phyloP scores from a whole-genome alignment of 108 stramenopile genomes.

The Nitzschia sp. region DNA sequence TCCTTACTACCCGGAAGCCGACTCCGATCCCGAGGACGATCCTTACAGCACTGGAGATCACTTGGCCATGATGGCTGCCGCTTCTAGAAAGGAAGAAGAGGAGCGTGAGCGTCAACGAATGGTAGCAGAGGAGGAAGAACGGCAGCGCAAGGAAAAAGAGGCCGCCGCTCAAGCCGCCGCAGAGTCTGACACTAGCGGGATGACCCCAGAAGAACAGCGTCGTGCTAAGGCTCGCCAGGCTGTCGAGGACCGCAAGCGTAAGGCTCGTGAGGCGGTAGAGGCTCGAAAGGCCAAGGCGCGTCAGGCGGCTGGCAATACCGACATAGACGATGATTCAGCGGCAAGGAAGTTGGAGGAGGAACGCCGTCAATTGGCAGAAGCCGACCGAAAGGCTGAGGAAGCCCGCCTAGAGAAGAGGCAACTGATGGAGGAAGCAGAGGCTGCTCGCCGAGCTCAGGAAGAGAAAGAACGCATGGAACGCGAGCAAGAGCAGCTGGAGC shows the following conservation, averaged over 20 bases:
- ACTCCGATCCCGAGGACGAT: not conserved
- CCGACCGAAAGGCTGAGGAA: not conserved
- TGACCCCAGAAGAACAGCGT: slow-evolving; percentile 21
- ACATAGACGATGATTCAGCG: slow-evolving; percentile 7
- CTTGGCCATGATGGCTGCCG: slow-evolving; percentile 11
- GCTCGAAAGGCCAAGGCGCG: slow-evolving; percentile 31
- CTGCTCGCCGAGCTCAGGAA: not conserved
- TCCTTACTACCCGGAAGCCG: not conserved
- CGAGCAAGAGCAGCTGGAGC: slow-evolving; percentile 2
- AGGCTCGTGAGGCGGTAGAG: slow-evolving; percentile 40
- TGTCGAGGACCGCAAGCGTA: slow-evolving; percentile 42
- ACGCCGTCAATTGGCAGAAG: slow-evolving; percentile 6
- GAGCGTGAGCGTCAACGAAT: not conserved
- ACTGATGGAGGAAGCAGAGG: slow-evolving; percentile 21
- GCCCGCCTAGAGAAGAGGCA: slow-evolving; percentile 7
- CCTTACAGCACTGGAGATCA: slow-evolving; percentile 11
- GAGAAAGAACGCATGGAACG: slow-evolving; percentile 12
- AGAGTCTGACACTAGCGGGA: not conserved
- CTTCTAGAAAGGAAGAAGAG: not conserved
- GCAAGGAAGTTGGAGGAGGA: not conserved
- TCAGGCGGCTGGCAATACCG: not conserved
- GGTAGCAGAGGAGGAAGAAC: not conserved
- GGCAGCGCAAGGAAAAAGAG: not conserved
- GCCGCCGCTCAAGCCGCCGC: not conserved
- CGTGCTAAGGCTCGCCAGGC: slow-evolving; percentile 30